These are phyloP conservation scores for Pneumocystis sp. DNA, from an alignment of 1,139 yeast genomes.

Conservation along the genomic window DNA sequence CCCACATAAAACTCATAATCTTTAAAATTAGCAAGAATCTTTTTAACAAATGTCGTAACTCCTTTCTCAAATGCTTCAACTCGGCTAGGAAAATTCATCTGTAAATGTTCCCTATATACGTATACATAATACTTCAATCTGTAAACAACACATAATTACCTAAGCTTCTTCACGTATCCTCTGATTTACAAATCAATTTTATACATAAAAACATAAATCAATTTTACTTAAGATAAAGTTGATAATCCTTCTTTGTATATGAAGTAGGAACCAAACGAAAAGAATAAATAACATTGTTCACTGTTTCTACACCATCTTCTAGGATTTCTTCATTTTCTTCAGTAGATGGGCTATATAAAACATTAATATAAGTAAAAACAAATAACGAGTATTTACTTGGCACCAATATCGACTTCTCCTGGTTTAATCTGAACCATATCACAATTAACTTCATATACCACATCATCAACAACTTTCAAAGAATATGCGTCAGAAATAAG, in stretches of 20 bases:
- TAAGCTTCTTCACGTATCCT: conserved; percentile 80
- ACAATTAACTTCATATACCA: conserved; percentile 94
- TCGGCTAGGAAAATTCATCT: conserved; percentile 75
- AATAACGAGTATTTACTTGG: neutral
- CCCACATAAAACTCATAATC: conserved; percentile 99
- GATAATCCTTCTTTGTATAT: conserved; percentile 91
- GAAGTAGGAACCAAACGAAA: conserved; percentile 93
- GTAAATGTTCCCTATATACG: conserved; percentile 52
- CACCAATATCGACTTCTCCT: conserved; percentile 68
- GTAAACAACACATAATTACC: neutral
- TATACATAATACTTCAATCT: conserved; percentile 12
- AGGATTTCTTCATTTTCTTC: conserved; percentile 76
- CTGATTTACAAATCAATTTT: conserved; percentile 20
- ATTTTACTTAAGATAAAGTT: conserved; percentile 19
- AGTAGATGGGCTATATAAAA: conserved; percentile 94
- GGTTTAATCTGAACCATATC: conserved; percentile 69
- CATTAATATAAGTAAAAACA: conserved; percentile 22
- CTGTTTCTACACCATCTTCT: conserved; percentile 76
- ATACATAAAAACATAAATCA: conserved; percentile 3
- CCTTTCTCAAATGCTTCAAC: conserved; percentile 89
- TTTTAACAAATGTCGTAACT: conserved; percentile 89
- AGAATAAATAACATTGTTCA: conserved; percentile 96
- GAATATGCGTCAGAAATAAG: conserved; percentile 96
- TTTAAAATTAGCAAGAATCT: conserved; percentile 82
- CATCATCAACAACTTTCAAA: conserved; percentile 69